These are phyloP conservation scores for Zygosaccharomyces pseudobailii DNA, from an alignment of 1,139 yeast species.

Conservation along the genomic window DNA sequence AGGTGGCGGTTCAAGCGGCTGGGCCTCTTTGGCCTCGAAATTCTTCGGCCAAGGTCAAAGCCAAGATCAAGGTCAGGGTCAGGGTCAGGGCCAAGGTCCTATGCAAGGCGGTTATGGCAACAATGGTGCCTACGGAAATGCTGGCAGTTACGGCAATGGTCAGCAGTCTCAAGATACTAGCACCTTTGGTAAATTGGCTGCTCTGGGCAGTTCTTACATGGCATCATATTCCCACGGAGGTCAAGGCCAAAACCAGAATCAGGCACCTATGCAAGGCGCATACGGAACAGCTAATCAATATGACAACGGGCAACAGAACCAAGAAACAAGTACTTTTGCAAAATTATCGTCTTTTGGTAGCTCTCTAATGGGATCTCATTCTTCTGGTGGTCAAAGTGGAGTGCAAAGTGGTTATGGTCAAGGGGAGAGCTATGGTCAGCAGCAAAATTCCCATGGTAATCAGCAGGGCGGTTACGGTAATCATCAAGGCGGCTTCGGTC, in stretches of 20 bases:
- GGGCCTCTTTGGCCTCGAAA: slow-evolving; percentile 25
- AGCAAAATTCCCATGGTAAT: not conserved
- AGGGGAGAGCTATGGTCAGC: slow-evolving; percentile 5
- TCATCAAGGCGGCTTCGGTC: not conserved
- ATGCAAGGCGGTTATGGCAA: not conserved
- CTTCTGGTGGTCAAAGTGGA: slow-evolving; percentile 1
- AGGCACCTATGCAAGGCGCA: not conserved
- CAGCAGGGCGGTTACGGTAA: not conserved
- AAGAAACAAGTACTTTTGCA: not conserved
- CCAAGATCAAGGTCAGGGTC: too few species aligned
- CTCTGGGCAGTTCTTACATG: slow-evolving; percentile 4
- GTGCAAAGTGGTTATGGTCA: slow-evolving; percentile 3
- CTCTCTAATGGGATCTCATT: slow-evolving; percentile 13
- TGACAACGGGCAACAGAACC: slow-evolving; percentile 2
- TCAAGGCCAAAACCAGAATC: not conserved
- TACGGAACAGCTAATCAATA: not conserved
- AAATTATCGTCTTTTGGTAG: slow-evolving; percentile 5
- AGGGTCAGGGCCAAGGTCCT: slow-evolving; percentile 2
- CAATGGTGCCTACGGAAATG: too few species aligned
- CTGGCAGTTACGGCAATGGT: not conserved
- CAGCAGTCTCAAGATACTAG: not conserved
- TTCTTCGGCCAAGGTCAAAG: slow-evolving; percentile 20
- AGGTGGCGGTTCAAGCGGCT: slow-evolving; percentile 19
- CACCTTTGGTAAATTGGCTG: not conserved
- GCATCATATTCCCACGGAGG: slow-evolving; percentile 3